phyloP scores from a whole-genome alignment of 805 yeast species.

The Candida fluviatilis region DNA sequence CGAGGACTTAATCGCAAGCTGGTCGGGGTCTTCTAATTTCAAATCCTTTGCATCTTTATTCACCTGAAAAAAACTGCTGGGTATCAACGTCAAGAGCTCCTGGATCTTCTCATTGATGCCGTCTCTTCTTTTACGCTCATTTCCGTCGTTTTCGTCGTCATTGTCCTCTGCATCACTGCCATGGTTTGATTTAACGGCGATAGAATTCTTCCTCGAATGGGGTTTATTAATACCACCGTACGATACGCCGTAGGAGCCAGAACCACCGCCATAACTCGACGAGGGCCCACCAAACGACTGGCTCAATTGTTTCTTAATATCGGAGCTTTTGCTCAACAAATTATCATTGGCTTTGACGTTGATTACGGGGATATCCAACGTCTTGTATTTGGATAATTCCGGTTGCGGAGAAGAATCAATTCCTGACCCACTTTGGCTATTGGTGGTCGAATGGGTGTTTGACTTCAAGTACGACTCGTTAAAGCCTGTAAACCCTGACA shows the following conservation, averaged over 20 bases:
- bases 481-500: conserved; percentile 5
- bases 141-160: conserved; percentile 31
- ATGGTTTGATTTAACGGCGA: conserved; percentile 19
- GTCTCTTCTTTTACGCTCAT: conserved; percentile 41
- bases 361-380: conserved; percentile 23
- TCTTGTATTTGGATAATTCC: conserved; percentile 3
- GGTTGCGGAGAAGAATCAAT: conserved; percentile 4
- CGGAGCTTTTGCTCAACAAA: conserved; percentile 27
- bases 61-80: conserved; percentile 30
- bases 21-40: conserved; percentile 12
- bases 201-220: conserved; percentile 32
- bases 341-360: conserved; percentile 25
- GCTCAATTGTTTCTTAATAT: conserved; percentile 39
- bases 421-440: conserved; percentile 5
- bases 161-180: conserved; percentile 19
- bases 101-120: conserved; percentile 43
- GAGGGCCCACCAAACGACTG: conserved; percentile 28
- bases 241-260: conserved; percentile 15
- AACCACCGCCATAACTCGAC: conserved; percentile 9
- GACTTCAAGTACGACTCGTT: conserved; percentile 5
- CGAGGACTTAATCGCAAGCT: conserved; percentile 27
- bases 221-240: conserved; percentile 36
- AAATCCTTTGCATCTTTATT: conserved; percentile 18
- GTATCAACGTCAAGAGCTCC: conserved; percentile 36
- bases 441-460: not conserved